These are phyloP conservation scores for Coniferiporia sulphurascens DNA, from an alignment of 1,284 basidiomycete genomes.

Conservation along the genomic window DNA sequence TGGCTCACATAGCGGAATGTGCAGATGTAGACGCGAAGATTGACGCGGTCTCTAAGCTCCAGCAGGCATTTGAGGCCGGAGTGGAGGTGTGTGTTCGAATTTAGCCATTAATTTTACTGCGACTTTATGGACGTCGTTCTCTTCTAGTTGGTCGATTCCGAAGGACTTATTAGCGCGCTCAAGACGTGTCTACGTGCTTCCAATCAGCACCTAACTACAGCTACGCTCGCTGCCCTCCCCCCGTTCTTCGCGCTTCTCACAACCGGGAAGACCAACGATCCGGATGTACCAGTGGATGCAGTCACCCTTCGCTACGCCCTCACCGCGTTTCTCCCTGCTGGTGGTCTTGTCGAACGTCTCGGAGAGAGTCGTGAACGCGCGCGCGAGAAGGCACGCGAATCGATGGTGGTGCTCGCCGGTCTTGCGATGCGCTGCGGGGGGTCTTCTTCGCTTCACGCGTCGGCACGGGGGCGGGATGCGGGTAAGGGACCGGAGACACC, in stretches of 20 bases:
- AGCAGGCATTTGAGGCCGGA: constrained; percentile 64
- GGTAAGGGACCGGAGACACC: constrained; percentile 76
- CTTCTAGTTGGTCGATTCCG: constrained; percentile 61
- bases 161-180: constrained; percentile 60
- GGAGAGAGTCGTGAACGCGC: constrained; percentile 73
- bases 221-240: constrained; percentile 60
- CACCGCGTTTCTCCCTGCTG: constrained; percentile 62
- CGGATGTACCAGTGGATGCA: constrained; percentile 37
- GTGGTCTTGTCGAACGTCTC: constrained; percentile 76
- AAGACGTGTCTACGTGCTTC: constrained; percentile 73
- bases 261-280: constrained; percentile 27
- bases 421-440: constrained; percentile 61
- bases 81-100: constrained; percentile 45
- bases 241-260: constrained; percentile 60
- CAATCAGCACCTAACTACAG: constrained; percentile 78
- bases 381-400: constrained; percentile 71
- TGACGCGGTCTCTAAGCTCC: constrained; percentile 72
- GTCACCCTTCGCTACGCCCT: constrained; percentile 60
- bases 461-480: constrained; percentile 43
- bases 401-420: constrained; percentile 65
- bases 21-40: constrained; percentile 75
- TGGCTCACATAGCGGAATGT: constrained; percentile 5
- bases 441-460: constrained; percentile 33
- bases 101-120: neutral
- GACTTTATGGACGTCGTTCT: constrained; percentile 17